These are phyloP conservation scores for Plenodomus tracheiphilus DNA, from an alignment of 2,329 filamentous ascomycete genomes.

Conservation along the genomic window DNA sequence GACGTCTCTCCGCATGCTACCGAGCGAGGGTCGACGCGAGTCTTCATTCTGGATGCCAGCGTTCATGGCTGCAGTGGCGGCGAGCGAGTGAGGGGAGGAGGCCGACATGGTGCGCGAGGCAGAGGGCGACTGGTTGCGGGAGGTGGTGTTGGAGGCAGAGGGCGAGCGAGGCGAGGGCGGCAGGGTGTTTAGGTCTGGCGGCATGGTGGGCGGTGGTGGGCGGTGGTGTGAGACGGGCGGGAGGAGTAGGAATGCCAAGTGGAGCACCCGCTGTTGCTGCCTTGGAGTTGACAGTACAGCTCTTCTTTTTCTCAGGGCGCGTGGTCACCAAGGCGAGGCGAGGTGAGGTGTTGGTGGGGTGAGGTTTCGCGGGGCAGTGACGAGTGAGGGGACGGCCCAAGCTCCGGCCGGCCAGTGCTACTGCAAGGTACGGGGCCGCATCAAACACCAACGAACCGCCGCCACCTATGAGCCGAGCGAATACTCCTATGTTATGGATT, in stretches of 20 bases:
- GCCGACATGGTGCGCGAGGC: conserved; percentile 55
- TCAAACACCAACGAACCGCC: not conserved
- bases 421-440: not conserved
- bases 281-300: too few relatives aligned
- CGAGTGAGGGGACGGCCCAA: too few relatives aligned
- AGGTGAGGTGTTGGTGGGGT: not conserved
- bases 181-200: conserved; percentile 64
- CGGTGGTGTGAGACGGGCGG: not conserved
- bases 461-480: not conserved
- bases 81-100: conserved; percentile 70
- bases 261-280: too few relatives aligned
- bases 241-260: too few relatives aligned
- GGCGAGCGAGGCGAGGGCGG: conserved; percentile 52
- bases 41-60: conserved; percentile 71
- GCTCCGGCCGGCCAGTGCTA: not conserved
- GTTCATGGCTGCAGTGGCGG: conserved; percentile 77
- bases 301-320: not conserved
- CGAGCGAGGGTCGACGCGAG: conserved; percentile 52
- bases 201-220: conserved; percentile 42
- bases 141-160: conserved; percentile 27
- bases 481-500: too few relatives aligned
- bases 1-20: conserved; percentile 50
- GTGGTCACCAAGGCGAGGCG: too few relatives aligned
- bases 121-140: conserved; percentile 34
- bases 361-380: not conserved